Conservation (phyloP, 2,329 filamentous ascomycete species). For the Hymenoscyphus linearis region DNA sequence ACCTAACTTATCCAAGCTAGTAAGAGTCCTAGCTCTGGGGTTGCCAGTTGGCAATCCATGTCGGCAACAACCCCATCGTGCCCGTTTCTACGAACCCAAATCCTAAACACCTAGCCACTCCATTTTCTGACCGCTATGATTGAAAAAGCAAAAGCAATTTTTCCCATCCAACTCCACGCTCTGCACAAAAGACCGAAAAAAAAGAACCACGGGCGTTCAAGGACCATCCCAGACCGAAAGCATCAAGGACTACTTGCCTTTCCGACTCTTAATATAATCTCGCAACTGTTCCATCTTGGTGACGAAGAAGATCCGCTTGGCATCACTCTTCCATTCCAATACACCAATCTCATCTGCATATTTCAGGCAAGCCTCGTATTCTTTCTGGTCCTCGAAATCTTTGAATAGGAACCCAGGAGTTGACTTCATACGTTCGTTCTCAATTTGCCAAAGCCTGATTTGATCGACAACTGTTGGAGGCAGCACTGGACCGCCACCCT, state of each 20-base stretch:
- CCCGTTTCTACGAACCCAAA: neutral
- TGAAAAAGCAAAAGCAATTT: neutral
- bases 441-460: slow-evolving; percentile 94
- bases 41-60: neutral
- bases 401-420: slow-evolving; percentile 82
- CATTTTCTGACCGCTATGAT: neutral
- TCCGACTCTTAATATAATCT: slow-evolving; percentile 67
- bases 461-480: slow-evolving; percentile 97
- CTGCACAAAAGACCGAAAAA: slow-evolving; percentile 9
- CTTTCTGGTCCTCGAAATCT: slow-evolving; percentile 69
- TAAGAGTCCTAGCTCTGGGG: neutral
- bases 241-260: slow-evolving; percentile 36
- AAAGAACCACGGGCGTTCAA: neutral
- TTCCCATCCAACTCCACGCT: slow-evolving; percentile 19
- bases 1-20: neutral
- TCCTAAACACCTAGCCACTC: neutral
- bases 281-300: slow-evolving; percentile 85
- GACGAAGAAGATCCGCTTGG: slow-evolving; percentile 82
- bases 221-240: neutral
- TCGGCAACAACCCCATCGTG: no score
- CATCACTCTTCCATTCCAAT: slow-evolving; percentile 78
- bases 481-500: slow-evolving; percentile 56
- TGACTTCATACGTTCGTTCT: slow-evolving; percentile 88
- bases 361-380: slow-evolving; percentile 64
- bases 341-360: slow-evolving; percentile 92